Evolutionary conservation across 192 early-diverging fungal species (phyloP).

Genomic region (Gryganskiella cystojenkinii): DNA sequence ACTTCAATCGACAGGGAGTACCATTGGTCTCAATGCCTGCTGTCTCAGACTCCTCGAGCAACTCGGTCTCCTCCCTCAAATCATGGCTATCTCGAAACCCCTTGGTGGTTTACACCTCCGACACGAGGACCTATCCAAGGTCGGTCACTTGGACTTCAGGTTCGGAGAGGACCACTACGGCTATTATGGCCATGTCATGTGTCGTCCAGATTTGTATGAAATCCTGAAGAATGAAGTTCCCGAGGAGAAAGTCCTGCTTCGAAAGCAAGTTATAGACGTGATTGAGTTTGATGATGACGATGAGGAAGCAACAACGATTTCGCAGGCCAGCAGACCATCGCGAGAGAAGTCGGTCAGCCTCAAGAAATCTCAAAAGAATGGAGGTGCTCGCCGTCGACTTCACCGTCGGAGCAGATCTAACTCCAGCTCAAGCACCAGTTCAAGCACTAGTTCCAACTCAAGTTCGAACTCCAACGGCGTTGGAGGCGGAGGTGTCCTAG

Average conservation of each 20-base stretch:
- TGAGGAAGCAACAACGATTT: too few relatives aligned
- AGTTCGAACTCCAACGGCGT: too few relatives aligned
- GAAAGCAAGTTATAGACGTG: constrained; percentile 15
- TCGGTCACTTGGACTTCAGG: constrained; percentile 23
- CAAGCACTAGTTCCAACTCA: too few relatives aligned
- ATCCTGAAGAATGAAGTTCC: constrained; percentile 22
- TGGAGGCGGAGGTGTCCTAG: neutral
- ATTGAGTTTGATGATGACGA: constrained; percentile 3
- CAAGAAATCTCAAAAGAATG: too few relatives aligned
- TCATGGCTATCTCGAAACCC: constrained; percentile 30
- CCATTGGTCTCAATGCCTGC: constrained; percentile 38
- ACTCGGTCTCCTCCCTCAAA: constrained; percentile 28
- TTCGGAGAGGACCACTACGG: constrained; percentile 35
- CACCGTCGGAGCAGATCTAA: too few relatives aligned
- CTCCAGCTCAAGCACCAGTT: too few relatives aligned
- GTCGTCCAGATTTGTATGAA: constrained; percentile 29
- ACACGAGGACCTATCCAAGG: constrained; percentile 15
- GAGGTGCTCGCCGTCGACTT: too few relatives aligned
- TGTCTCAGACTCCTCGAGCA: constrained; percentile 37
- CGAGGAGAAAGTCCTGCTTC: constrained; percentile 7
- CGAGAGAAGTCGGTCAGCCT: too few relatives aligned
- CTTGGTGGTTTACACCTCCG: constrained; percentile 21
- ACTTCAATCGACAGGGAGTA: constrained; percentile 22
- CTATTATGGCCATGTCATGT: constrained; percentile 30
- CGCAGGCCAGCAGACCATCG: too few relatives aligned